These are phyloP conservation scores for Geotrichum phurueaensis DNA, from an alignment of 1,139 yeast species.

Conservation along the genomic window DNA sequence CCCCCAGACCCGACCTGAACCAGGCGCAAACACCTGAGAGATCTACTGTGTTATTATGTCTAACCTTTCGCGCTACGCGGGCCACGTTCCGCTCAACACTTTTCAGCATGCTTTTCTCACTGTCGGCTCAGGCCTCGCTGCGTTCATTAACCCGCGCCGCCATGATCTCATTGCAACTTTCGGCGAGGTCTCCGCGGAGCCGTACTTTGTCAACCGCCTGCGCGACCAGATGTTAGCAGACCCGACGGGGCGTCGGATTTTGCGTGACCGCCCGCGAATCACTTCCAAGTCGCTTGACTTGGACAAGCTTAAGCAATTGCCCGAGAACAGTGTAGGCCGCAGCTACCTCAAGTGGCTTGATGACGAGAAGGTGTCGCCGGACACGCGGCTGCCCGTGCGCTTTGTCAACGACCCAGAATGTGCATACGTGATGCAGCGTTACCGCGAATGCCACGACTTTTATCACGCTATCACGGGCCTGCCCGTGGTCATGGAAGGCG, in stretches of 20 bases:
- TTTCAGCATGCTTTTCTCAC: slow-evolving; percentile 63
- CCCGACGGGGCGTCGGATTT: slow-evolving; percentile 66
- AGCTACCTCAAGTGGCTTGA: slow-evolving; percentile 78
- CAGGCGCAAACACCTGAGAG: background rate
- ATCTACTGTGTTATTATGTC: background rate
- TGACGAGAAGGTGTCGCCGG: slow-evolving; percentile 87
- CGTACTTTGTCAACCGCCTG: slow-evolving; percentile 55
- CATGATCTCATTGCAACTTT: slow-evolving; percentile 83
- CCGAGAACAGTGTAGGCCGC: slow-evolving; percentile 70
- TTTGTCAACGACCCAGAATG: slow-evolving; percentile 85
- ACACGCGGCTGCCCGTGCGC: slow-evolving; percentile 80
- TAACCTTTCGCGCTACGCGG: slow-evolving; percentile 46
- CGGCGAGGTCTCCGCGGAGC: slow-evolving; percentile 87
- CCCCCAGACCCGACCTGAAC: background rate
- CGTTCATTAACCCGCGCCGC: slow-evolving; percentile 67
- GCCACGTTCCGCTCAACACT: slow-evolving; percentile 68
- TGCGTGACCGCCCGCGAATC: slow-evolving; percentile 76
- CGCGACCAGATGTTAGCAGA: slow-evolving; percentile 71
- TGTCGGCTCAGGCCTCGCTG: slow-evolving; percentile 73
- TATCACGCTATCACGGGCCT: slow-evolving; percentile 88
- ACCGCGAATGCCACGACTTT: slow-evolving; percentile 95
- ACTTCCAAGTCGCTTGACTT: slow-evolving; percentile 66
- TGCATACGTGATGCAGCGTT: slow-evolving; percentile 86
- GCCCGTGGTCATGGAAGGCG: slow-evolving; percentile 92
- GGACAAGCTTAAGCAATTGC: slow-evolving; percentile 53